Evolutionary conservation across 2,329 filamentous ascomycete genomes (phyloP), one percentile per base, ranked within the genome.

Genomic region (Colletotrichum sp.): DNA sequence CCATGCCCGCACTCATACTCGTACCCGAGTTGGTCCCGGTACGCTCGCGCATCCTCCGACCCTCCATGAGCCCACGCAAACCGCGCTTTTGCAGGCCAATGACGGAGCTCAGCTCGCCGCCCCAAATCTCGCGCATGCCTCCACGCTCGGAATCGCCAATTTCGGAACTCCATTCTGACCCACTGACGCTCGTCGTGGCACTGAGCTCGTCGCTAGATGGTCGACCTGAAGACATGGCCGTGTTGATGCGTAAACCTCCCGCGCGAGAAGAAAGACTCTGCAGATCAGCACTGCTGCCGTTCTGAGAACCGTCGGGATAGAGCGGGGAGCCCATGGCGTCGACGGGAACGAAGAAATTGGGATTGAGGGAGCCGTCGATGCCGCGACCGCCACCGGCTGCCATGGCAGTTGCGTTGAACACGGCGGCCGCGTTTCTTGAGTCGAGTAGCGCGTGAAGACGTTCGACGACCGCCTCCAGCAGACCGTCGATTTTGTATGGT

Each of bases 331-430:
- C 81, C 15, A 89, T 82, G 2, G 84, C 84, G 44, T 90, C 89
- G 28, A 88, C 79, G 8, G 88, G 85, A 8, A 91, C 88, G 80
- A 90, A 92, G 82, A 90, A 92, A 80, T 93, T 92, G 73, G 92
- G 92, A 80, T 92, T 92, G 34, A 92, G 85, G 2, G 87, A 88
- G 49, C 89, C 95, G 69, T 94, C 93, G 32, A 96, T 95, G 64
- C 95, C 95, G 64, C 96, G 92, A 1, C 97, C 97, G 30, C 97
- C 96, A 13, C 97, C 97, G 2, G 97, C 97, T 1, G 96, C 97
- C 97, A 99, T 99, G 69, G 97, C 97, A 0, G 96, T 97, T 0
- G 97, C 97, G 79, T 99, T 99, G 88, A 99, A 99, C 0, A 99
- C 96, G 8, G 97, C 97, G 0, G 97, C 97, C 0, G 97, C 96